Conservation (phyloP, 2,329 filamentous ascomycete genomes). For the Diaporthe citriasiana region DNA sequence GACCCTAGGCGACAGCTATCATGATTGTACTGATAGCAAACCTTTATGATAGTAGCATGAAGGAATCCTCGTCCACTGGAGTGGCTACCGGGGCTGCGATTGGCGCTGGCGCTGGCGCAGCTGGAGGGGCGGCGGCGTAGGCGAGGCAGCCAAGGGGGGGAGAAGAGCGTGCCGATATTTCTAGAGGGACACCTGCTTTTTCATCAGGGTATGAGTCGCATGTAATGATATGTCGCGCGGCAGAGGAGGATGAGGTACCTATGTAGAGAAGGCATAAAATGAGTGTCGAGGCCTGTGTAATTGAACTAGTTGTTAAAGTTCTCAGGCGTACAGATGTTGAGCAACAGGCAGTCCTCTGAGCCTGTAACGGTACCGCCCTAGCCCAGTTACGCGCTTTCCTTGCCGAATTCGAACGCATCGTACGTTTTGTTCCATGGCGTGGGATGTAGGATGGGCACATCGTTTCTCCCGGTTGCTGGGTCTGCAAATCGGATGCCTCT, state of each 20-base stretch:
- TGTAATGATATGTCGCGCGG: too few relatives aligned
- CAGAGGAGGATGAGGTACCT: too few relatives aligned
- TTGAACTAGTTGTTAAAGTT: slow-evolving; percentile 61
- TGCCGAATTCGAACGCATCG: slow-evolving; percentile 17
- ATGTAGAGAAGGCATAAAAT: too few relatives aligned
- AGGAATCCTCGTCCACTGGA: background rate
- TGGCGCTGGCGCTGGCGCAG: background rate
- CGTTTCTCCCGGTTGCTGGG: slow-evolving; percentile 43
- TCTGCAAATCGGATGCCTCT: slow-evolving; percentile 48
- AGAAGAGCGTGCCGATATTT: too few relatives aligned
- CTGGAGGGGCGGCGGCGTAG: slow-evolving; percentile 15
- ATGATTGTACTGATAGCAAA: slow-evolving; percentile 8
- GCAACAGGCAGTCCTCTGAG: slow-evolving; percentile 78
- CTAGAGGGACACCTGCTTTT: too few relatives aligned
- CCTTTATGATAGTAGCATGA: slow-evolving; percentile 7
- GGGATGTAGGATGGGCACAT: slow-evolving; percentile 42
- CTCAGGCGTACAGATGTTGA: slow-evolving; percentile 74
- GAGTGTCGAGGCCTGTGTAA: too few relatives aligned
- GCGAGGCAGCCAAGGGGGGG: background rate
- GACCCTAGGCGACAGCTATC: background rate
- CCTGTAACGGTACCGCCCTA: slow-evolving; percentile 41
- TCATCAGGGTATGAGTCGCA: too few relatives aligned
- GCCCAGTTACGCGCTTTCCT: slow-evolving; percentile 14
- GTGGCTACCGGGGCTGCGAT: slow-evolving; percentile 5
- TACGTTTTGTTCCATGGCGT: slow-evolving; percentile 40